phyloP scores from a whole-genome alignment of 2,329 filamentous ascomycete genomes.

The Leptosphaerulina australis region DNA sequence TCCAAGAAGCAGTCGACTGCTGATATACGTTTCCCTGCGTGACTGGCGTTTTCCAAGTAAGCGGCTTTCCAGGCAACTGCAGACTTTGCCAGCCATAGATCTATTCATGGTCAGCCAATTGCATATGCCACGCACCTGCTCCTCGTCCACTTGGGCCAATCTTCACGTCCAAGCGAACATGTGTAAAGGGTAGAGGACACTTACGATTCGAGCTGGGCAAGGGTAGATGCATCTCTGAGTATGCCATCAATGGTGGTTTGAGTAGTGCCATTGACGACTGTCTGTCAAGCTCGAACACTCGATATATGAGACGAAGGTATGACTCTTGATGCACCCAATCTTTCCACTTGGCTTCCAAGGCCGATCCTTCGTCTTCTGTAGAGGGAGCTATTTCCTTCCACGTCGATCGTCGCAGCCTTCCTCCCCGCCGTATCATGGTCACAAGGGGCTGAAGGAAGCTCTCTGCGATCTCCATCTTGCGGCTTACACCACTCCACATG shows the following conservation, averaged over 20 bases:
- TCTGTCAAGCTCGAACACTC: slow-evolving; percentile 68
- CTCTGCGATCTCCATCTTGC: slow-evolving; percentile 65
- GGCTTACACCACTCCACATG: slow-evolving; percentile 64
- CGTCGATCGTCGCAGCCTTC: slow-evolving; percentile 63
- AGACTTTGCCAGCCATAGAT: slow-evolving; percentile 68
- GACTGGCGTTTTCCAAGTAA: slow-evolving; percentile 54
- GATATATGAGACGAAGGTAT: slow-evolving; percentile 71
- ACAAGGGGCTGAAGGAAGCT: slow-evolving; percentile 62
- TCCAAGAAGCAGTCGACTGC: slow-evolving; percentile 39
- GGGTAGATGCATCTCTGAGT: slow-evolving; percentile 70
- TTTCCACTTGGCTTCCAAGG: slow-evolving; percentile 68
- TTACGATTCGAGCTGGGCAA: slow-evolving; percentile 63
- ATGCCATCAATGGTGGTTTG: slow-evolving; percentile 69
- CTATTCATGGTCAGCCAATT: slow-evolving; percentile 1
- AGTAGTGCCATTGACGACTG: slow-evolving; percentile 71
- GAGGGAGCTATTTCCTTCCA: slow-evolving; percentile 60
- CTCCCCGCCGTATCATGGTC: slow-evolving; percentile 63
- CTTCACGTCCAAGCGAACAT: background rate
- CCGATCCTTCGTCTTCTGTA: slow-evolving; percentile 61
- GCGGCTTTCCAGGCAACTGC: slow-evolving; percentile 69
- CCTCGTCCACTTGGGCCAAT: background rate
- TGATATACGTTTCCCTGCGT: slow-evolving; percentile 30
- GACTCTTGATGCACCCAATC: slow-evolving; percentile 69
- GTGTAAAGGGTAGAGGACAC: background rate
- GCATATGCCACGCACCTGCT: background rate